Evolutionary conservation across 2,329 filamentous ascomycete genomes (phyloP).

Genomic region (Parafenestella ontariensis): DNA sequence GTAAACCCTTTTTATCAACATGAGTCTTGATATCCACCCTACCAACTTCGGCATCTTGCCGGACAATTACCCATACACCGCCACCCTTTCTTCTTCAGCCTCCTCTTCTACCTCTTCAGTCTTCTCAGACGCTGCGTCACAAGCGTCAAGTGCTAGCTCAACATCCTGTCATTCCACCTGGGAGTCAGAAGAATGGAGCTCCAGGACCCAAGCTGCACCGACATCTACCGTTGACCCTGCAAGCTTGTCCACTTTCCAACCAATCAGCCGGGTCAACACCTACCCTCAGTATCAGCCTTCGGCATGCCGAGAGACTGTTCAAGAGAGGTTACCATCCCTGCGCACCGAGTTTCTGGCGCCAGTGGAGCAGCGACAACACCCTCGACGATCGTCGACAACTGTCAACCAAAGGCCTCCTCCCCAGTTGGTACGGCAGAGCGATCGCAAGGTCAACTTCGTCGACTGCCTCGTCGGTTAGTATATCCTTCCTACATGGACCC

Average conservation of each 20-base stretch:
- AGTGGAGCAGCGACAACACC: slow-evolving; percentile 68
- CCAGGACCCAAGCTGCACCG: slow-evolving; percentile 28
- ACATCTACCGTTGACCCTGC: slow-evolving; percentile 31
- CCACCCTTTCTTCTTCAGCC: slow-evolving; percentile 75
- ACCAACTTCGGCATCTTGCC: slow-evolving; percentile 44
- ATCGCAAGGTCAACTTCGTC: slow-evolving; percentile 94
- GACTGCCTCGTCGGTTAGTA: slow-evolving; percentile 96
- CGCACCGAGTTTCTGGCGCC: slow-evolving; percentile 58
- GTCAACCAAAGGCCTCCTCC: slow-evolving; percentile 71
- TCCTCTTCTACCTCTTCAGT: slow-evolving; percentile 79
- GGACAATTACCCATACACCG: slow-evolving; percentile 66
- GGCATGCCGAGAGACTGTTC: slow-evolving; percentile 44
- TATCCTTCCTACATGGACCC: slow-evolving; percentile 42
- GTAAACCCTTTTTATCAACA: slow-evolving; percentile 41
- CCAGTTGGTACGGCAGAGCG: slow-evolving; percentile 80
- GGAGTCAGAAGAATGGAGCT: slow-evolving; percentile 48
- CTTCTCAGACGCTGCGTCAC: slow-evolving; percentile 73
- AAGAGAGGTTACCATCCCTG: slow-evolving; percentile 43
- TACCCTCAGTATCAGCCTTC: slow-evolving; percentile 48
- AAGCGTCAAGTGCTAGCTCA: slow-evolving; percentile 72
- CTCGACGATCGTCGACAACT: slow-evolving; percentile 63
- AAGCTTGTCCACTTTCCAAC: slow-evolving; percentile 35
- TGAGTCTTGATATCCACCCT: slow-evolving; percentile 47
- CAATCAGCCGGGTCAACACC: slow-evolving; percentile 46
- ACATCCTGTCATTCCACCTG: slow-evolving; percentile 66